Evolutionary conservation across 345 rosid species (phyloP), one percentile per base, ranked within the genome.

Genomic region (Physaria fendleri): DNA sequence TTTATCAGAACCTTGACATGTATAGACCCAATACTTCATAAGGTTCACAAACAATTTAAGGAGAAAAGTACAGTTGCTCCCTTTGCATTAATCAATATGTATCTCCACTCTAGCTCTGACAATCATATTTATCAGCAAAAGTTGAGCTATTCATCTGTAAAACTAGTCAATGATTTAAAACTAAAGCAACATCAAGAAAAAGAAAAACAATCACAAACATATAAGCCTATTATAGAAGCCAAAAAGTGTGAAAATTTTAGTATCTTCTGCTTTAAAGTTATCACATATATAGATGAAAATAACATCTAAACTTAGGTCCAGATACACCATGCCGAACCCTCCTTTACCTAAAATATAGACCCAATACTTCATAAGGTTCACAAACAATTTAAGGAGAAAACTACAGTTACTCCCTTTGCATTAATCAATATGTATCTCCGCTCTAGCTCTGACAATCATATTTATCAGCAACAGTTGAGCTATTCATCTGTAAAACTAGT

Each of bases 171-270:
- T 56, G 30, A 53, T 32, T 32, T 30, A 11, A 57, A 56, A 13
- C 24, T 34, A 45, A 45, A 55, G 45, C 56, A 45, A 44, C 48
- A 23, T 35, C 62, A 25, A 44, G 35, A 44, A 17, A 25, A 24
- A 35, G 16, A 15, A 38, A 7, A 14, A 38, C 30, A 52, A 20
- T 18, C 27, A 14, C 17, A 53, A 15, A 54, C 27, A 64, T 24
- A 32, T 14, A 34, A 14, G 22, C 37, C 50, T 49, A 28, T 16
- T 30, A 25, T 38, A 50, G 30, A 48, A 67, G 47, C 66, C 66
- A n/a, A 59, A n/a, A 14, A 20, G 15, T 52, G 41, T 14, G 37
- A 5, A 48, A 11, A 37, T 27, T 17, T 8, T 25, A 51, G 47
- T 33, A 42, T 20, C 42, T 16, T 42, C 24, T 34, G 13, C 34